Evolutionary conservation across 2,329 filamentous ascomycete species (phyloP).

Genomic region (Penicillium sp.): DNA sequence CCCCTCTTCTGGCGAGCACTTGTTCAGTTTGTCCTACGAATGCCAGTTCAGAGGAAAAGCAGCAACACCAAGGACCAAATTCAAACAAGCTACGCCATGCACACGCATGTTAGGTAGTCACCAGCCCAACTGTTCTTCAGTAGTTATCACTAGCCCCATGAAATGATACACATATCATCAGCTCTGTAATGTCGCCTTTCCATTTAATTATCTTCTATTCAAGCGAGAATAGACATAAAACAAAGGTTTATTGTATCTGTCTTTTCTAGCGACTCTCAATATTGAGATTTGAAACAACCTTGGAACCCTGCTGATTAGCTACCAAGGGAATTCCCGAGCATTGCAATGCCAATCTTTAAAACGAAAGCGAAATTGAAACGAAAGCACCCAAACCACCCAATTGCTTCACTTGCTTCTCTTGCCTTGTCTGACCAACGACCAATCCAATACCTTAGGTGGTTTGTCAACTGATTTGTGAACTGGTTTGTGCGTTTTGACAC

Average conservation of each 20-base stretch:
- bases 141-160: too few relatives aligned
- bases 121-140: too few relatives aligned
- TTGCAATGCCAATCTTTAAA: neutral
- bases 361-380: neutral
- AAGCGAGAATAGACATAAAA: neutral
- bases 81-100: too few relatives aligned
- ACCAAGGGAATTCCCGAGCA: neutral
- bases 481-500: neutral
- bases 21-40: too few relatives aligned
- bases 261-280: neutral
- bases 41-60: too few relatives aligned
- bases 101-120: too few relatives aligned
- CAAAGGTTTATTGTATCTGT: neutral
- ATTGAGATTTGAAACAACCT: neutral
- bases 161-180: too few relatives aligned
- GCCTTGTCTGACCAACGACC: neutral
- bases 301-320: neutral
- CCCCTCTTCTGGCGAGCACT: too few relatives aligned
- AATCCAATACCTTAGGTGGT: neutral
- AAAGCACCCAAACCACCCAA: neutral
- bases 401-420: neutral
- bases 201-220: neutral
- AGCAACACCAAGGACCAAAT: too few relatives aligned
- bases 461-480: too few relatives aligned
- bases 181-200: neutral